A percentile compares a stretch with the other conserved stretches of the same genome.
Evolutionary conservation across 768 basidiomycete genomes (phyloP).

Genomic region (Lactifluus piperatus): DNA sequence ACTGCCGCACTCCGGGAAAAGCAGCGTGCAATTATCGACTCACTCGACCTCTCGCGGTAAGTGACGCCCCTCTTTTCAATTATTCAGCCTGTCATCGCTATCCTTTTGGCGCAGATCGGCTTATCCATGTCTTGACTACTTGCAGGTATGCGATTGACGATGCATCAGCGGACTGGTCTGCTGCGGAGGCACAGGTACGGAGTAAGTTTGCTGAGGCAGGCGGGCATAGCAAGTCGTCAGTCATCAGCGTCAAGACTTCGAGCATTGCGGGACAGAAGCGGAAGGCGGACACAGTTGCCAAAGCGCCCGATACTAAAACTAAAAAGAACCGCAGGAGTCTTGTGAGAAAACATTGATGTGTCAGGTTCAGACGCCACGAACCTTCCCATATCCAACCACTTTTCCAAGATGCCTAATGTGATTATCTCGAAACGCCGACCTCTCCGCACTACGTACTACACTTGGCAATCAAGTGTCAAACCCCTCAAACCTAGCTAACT

Average conservation of each 20-base stretch:
- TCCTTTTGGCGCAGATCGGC: constrained; percentile 4
- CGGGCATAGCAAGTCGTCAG: constrained; percentile 44
- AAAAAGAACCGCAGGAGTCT: constrained; percentile 14
- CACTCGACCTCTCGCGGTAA: constrained; percentile 83
- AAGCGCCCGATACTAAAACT: constrained; percentile 31
- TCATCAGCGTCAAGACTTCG: constrained; percentile 65
- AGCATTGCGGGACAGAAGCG: constrained; percentile 40
- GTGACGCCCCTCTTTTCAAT: constrained; percentile 26
- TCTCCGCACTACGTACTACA: neutral
- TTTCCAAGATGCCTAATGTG: neutral
- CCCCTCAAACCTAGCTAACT: too few species aligned
- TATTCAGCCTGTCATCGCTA: neutral
- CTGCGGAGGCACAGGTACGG: constrained; percentile 66
- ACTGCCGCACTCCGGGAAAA: constrained; percentile 47
- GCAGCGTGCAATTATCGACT: constrained; percentile 82
- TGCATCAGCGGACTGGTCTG: constrained; percentile 59
- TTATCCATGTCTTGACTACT: constrained; percentile 3
- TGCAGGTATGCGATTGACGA: constrained; percentile 70
- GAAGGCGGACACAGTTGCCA: constrained; percentile 40
- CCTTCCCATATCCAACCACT: neutral
- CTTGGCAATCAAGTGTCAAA: too few species aligned
- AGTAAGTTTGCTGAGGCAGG: constrained; percentile 28
- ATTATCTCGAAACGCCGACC: neutral
- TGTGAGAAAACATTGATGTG: neutral
- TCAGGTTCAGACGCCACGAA: neutral